Evolutionary conservation across 371 early-diverging fungal species (phyloP).

Genomic region (Gilbertella persicaria): DNA sequence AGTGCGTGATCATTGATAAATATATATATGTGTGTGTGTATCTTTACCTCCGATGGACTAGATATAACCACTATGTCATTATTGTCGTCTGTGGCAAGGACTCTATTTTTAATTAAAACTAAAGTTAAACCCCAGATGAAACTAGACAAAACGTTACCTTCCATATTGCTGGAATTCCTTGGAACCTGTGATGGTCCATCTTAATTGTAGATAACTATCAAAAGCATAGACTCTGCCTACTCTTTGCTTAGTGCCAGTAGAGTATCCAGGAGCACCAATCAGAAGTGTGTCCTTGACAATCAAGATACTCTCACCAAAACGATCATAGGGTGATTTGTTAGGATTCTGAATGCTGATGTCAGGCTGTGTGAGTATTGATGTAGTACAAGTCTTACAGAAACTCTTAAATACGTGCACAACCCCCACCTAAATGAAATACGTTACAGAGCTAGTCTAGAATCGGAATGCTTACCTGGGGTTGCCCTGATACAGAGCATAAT

Average conservation of each 20-base stretch:
- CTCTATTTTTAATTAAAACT: conserved; percentile 1
- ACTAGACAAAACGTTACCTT: conserved; percentile 24
- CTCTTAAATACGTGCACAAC: conserved; percentile 29
- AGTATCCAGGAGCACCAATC: conserved; percentile 44
- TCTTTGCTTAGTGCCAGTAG: conserved; percentile 9
- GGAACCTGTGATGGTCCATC: conserved; percentile 39
- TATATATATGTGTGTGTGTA: not conserved
- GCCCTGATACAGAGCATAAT: conserved; percentile 30
- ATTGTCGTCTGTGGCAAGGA: conserved; percentile 6
- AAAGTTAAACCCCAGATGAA: not conserved
- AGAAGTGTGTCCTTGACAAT: conserved; percentile 11
- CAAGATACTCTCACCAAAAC: conserved; percentile 37
- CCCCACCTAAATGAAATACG: conserved; percentile 29
- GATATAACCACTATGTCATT: conserved; percentile 26
- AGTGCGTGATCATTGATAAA: too few relatives aligned
- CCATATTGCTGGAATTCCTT: conserved; percentile 52
- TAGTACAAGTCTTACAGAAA: not conserved
- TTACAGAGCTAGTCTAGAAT: not conserved
- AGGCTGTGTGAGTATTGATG: conserved; percentile 2
- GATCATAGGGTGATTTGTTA: conserved; percentile 25
- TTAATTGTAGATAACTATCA: conserved; percentile 6
- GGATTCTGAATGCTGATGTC: conserved; percentile 24
- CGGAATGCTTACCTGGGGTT: conserved; percentile 35
- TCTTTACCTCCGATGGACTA: conserved; percentile 39
- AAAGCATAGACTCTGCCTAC: conserved; percentile 49